Conservation (phyloP, 306 rosid genomes). For the Inga laurina region DNA sequence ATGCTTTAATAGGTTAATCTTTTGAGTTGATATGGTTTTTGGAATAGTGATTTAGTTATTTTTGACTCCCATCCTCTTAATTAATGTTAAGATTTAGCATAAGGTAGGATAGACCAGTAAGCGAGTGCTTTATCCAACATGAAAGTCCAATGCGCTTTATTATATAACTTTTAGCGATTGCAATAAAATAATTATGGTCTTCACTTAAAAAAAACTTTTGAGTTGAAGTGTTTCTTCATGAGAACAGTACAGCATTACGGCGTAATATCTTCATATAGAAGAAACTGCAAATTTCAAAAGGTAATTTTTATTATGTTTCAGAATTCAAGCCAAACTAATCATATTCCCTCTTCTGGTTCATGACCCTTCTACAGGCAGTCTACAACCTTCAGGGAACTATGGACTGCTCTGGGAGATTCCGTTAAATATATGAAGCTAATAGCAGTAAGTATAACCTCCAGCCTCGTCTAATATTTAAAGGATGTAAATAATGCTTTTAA, state of each 20-base stretch:
- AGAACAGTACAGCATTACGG: neutral
- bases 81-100: neutral
- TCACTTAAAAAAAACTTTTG: neutral
- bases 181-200: neutral
- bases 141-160: neutral
- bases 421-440: conserved; percentile 54
- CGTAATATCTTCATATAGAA: conserved; percentile 3
- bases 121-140: neutral
- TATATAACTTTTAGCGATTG: neutral
- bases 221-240: neutral
- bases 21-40: neutral
- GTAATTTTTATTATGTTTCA: neutral
- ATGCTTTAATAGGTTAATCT: neutral
- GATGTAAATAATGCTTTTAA: neutral
- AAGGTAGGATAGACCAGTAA: neutral
- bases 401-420: conserved; percentile 76
- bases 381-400: conserved; percentile 60
- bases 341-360: conserved; percentile 16
- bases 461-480: neutral
- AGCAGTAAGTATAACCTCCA: conserved; percentile 60
- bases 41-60: neutral
- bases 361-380: conserved; percentile 50
- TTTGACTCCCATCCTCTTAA: neutral
- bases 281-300: conserved; percentile 11
- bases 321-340: conserved; percentile 14